Percentiles rank a stretch among this genome's conserved stretches.
Evolutionary conservation across 441 rosid genomes (phyloP).

Genomic region (Corymbia citriodora): DNA sequence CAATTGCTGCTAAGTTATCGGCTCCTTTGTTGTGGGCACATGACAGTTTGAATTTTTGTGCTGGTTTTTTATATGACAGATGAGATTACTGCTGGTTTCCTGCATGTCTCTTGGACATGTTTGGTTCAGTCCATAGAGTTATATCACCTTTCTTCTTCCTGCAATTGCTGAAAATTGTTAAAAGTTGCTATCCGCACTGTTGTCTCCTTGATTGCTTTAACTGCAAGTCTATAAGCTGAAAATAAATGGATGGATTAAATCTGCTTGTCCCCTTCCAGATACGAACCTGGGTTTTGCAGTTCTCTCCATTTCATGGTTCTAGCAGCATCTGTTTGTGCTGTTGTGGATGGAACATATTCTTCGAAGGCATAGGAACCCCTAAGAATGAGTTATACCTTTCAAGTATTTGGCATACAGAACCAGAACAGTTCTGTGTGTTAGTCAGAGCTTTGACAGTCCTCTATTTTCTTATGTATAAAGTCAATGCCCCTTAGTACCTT

Average conservation of each 20-base stretch:
- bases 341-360: neutral
- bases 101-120: neutral
- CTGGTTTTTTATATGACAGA: neutral
- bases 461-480: neutral
- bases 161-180: neutral
- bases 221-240: neutral
- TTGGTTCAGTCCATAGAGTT: neutral
- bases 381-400: neutral
- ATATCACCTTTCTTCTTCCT: neutral
- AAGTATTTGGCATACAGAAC: neutral
- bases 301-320: neutral
- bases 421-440: neutral
- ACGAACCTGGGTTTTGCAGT: neutral
- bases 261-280: neutral
- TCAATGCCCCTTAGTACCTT: neutral
- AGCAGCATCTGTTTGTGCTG: neutral
- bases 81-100: neutral
- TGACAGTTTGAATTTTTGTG: neutral
- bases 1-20: neutral
- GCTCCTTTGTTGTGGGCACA: neutral
- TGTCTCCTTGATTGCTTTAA: neutral
- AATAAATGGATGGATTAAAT: neutral
- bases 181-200: neutral
- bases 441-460: too few relatives aligned
- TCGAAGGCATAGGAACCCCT: neutral